Base-by-base conservation (phyloP, 2,329 filamentous ascomycete genomes). In the Penicillium sp. region DNA sequence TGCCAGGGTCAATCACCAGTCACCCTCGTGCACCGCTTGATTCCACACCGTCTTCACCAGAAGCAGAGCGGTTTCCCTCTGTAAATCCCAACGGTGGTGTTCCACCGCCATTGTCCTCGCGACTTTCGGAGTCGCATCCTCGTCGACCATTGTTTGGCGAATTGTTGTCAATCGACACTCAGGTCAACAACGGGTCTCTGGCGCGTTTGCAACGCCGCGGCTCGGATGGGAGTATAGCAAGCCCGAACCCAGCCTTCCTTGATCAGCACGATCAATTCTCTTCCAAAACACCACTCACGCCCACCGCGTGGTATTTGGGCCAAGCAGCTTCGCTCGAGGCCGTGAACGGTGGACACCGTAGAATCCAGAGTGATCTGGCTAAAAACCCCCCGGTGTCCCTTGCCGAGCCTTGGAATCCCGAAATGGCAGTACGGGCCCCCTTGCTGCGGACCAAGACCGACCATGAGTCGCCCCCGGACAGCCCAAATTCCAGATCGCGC, bases 131-230 rank as follows among this genome's bases (percentile, higher is more conserved):
- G 58, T 68, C 65, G 31, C 71, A 71, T 58, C 62, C 76, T 45
- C 78, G 80, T 50, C 81, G 81, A 57, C 83, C 90, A 34, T 75
- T 92, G 18, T 93, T 93, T 75, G 90, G 90, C 36, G 90, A 92
- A 71, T 82, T 92, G 61, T 75, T 86, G 27, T 81, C 84, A n/a
- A 79, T 84, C 36, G 80, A 84, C 61, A 79, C 78, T 63, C 79
- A 83, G 61, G 67, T 79, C 24, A 72, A 78, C 18, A 75, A 81
- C 46, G 87, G 86, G 48, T 88, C 89, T 59, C 77, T 82, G 56
- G 71, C 73, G 32, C 66, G 76, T 47, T 76, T 81, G 47, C 77
- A 79, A 56, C 79, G 87, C 59, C 82, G 87, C 71, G 87, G 86
- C 21, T 90, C 89, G 42, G 90, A 92, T 66, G 87, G 89, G n/a